phyloP scores from a whole-genome alignment of 2,329 filamentous ascomycete genomes.

The Fusarium sambucinum region DNA sequence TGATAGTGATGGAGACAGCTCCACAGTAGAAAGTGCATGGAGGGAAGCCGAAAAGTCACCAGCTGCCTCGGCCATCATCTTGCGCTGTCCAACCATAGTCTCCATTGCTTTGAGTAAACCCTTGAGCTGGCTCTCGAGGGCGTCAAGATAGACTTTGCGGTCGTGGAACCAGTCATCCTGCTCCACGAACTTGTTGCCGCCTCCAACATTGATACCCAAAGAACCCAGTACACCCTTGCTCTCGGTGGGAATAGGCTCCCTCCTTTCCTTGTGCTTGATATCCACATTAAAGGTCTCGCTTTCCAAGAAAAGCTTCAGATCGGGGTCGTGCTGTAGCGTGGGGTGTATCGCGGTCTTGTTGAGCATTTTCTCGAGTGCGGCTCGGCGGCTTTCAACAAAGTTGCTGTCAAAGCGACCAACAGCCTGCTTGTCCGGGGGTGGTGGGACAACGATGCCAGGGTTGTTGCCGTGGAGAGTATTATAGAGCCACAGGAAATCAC shows the following conservation, averaged over 20 bases:
- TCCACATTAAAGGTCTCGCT: slow-evolving; percentile 96
- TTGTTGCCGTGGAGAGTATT: slow-evolving; percentile 94
- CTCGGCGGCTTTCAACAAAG: slow-evolving; percentile 92
- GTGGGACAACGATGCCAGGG: slow-evolving; percentile 93
- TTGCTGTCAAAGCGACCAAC: slow-evolving; percentile 96
- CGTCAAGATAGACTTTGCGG: slow-evolving; percentile 92
- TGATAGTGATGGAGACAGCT: slow-evolving; percentile 89
- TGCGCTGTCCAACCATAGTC: slow-evolving; percentile 89
- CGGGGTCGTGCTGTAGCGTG: slow-evolving; percentile 89
- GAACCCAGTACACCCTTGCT: slow-evolving; percentile 94
- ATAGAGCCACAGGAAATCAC: slow-evolving; percentile 98
- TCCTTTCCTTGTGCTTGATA: slow-evolving; percentile 96
- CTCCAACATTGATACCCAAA: slow-evolving; percentile 81
- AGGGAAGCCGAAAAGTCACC: slow-evolving; percentile 93
- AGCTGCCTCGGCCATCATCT: slow-evolving; percentile 92
- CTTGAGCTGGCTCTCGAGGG: slow-evolving; percentile 90
- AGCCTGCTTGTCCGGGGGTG: slow-evolving; percentile 97
- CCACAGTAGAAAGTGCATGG: slow-evolving; percentile 91
- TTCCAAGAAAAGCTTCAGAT: slow-evolving; percentile 96
- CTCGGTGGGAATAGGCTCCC: slow-evolving; percentile 86
- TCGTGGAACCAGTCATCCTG: slow-evolving; percentile 99
- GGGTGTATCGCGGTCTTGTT: slow-evolving; percentile 95
- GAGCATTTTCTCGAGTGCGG: slow-evolving; percentile 95
- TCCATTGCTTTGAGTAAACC: slow-evolving; percentile 94
- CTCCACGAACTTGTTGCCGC: slow-evolving; percentile 90